phyloP scores from a whole-genome alignment of 768 basidiomycete species.

The Hypholoma sublateritium region DNA sequence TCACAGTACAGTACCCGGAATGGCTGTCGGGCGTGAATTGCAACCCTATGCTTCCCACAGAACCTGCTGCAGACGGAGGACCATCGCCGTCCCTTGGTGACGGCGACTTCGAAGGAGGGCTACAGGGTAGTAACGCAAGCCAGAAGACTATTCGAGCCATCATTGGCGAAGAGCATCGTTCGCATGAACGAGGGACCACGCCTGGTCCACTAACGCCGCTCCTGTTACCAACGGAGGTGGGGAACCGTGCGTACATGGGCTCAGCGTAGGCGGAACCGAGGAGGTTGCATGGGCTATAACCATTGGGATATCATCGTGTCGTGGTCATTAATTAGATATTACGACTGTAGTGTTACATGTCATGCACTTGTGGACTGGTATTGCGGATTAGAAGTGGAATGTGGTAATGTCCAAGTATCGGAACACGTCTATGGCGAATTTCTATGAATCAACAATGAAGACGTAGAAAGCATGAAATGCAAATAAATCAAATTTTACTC shows the following conservation, averaged over 20 bases:
- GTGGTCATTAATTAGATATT: slow-evolving; percentile 7
- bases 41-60: slow-evolving; percentile 11
- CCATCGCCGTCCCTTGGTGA: no score
- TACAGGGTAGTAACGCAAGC: no score
- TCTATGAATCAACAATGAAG: not conserved
- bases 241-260: no score
- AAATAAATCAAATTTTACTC: slow-evolving; percentile 31
- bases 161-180: no score
- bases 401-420: not conserved
- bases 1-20: slow-evolving; percentile 36
- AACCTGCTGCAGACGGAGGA: not conserved
- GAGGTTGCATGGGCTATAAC: not conserved
- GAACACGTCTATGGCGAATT: not conserved
- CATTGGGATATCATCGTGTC: not conserved
- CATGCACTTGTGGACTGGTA: not conserved
- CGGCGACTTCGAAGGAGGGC: no score
- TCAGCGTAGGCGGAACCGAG: no score
- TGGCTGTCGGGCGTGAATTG: slow-evolving; percentile 36
- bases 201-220: no score
- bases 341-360: slow-evolving; percentile 1
- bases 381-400: slow-evolving; percentile 6
- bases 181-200: no score
- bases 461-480: not conserved
- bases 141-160: no score
- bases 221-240: no score